These are phyloP conservation scores for Pyronema omphalodes DNA, from an alignment of 495 filamentous ascomycete genomes.

Conservation along the genomic window DNA sequence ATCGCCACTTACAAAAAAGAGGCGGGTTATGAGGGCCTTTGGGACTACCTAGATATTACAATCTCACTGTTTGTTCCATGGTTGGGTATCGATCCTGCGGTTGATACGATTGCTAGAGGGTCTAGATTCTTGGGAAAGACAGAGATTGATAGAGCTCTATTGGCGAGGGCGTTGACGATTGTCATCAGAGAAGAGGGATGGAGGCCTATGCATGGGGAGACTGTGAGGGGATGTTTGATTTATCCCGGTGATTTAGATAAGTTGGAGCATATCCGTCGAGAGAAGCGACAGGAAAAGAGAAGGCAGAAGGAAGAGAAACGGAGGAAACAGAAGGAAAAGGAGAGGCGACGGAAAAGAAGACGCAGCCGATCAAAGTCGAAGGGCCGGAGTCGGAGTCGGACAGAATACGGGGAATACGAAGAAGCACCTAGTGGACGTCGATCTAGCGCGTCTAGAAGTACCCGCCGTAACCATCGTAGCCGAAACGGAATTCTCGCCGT, in stretches of 20 bases:
- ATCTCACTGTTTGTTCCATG: conserved; percentile 24
- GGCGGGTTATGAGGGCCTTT: conserved; percentile 25
- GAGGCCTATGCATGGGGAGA: conserved; percentile 25
- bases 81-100: conserved; percentile 23
- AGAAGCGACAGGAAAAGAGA: neutral
- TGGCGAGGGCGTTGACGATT: conserved; percentile 25
- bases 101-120: conserved; percentile 22
- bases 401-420: neutral
- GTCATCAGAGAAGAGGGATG: conserved; percentile 24
- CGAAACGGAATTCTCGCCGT: too few species aligned
- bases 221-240: conserved; percentile 17
- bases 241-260: conserved; percentile 5
- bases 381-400: neutral
- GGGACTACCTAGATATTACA: conserved; percentile 19
- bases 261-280: conserved; percentile 6
- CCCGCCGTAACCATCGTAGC: too few species aligned
- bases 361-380: neutral
- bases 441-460: neutral
- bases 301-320: neutral
- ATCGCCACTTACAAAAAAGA: conserved; percentile 29
- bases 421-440: neutral
- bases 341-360: neutral
- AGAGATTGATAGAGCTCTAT: conserved; percentile 20
- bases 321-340: neutral
- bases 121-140: conserved; percentile 18